Conservation (phyloP, 371 early-diverging fungal genomes). For the Racocetra persica region DNA sequence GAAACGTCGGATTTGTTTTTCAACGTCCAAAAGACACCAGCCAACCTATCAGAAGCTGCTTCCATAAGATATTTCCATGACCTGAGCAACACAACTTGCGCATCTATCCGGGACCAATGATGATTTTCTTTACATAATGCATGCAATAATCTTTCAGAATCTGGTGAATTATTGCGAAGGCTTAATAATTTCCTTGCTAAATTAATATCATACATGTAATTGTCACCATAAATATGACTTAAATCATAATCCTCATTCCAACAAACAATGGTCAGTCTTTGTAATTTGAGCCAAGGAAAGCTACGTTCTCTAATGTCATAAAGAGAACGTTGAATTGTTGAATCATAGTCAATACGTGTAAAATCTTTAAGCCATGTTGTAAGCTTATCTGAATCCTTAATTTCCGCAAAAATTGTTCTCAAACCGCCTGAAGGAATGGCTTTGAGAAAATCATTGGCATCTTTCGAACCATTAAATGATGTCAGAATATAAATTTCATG, state of each 20-base stretch:
- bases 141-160: background rate
- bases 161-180: background rate
- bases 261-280: background rate
- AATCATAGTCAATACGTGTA: conserved; percentile 19
- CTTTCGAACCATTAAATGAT: background rate
- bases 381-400: conserved; percentile 9
- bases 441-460: background rate
- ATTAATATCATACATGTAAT: conserved; percentile 21
- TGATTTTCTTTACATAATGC: conserved; percentile 29
- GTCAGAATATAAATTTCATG: conserved; percentile 9
- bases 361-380: conserved; percentile 22
- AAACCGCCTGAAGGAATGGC: background rate
- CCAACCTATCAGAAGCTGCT: conserved; percentile 4
- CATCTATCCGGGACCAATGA: conserved; percentile 6
- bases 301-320: background rate
- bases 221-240: conserved; percentile 31
- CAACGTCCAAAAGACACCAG: conserved; percentile 11
- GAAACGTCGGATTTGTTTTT: conserved; percentile 30
- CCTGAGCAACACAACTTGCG: conserved; percentile 29
- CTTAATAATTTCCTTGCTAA: background rate
- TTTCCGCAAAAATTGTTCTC: conserved; percentile 9
- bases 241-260: conserved; percentile 41
- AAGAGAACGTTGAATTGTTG: background rate
- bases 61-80: conserved; percentile 40
- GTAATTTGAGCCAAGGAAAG: background rate